Conservation (phyloP, 106 monocot genomes). For the Apostasia shenzhenica region DNA sequence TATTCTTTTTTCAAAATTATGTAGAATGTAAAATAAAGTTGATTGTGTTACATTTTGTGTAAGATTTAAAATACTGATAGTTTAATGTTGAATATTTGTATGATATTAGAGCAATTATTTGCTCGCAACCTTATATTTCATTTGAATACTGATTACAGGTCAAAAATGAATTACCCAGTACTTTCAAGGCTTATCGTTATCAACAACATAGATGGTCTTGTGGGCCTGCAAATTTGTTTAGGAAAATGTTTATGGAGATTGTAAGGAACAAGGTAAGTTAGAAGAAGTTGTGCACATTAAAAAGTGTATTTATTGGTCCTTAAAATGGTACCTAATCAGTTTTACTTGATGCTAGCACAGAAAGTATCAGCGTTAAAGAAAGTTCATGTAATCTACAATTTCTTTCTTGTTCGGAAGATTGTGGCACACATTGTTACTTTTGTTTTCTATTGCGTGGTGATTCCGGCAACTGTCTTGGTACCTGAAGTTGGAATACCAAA, state of each 20-base stretch:
- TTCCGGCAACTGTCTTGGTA: constrained; percentile 38
- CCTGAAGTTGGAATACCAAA: constrained; percentile 40
- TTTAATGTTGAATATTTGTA: no score
- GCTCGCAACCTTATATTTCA: not conserved
- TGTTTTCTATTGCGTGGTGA: constrained; percentile 45
- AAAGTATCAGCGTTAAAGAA: constrained; percentile 40
- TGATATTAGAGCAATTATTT: no score
- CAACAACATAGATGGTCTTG: constrained; percentile 47
- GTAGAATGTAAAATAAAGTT: no score
- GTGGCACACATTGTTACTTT: constrained; percentile 44
- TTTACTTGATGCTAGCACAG: constrained; percentile 17
- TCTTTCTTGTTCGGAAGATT: constrained; percentile 49
- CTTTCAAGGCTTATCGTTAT: constrained; percentile 39
- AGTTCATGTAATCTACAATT: constrained; percentile 48
- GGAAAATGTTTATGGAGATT: constrained; percentile 38
- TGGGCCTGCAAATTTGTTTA: constrained; percentile 39
- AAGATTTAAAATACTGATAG: no score
- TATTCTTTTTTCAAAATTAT: no score
- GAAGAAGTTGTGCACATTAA: not conserved
- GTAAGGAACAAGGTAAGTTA: constrained; percentile 28
- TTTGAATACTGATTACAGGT: constrained; percentile 14
- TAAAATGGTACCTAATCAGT: not conserved
- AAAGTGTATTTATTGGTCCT: no score
- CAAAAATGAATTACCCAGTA: constrained; percentile 36
- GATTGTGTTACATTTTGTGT: no score